These are phyloP conservation scores for Mortierella sp. DNA, from an alignment of 371 early-diverging fungal genomes.

Conservation along the genomic window DNA sequence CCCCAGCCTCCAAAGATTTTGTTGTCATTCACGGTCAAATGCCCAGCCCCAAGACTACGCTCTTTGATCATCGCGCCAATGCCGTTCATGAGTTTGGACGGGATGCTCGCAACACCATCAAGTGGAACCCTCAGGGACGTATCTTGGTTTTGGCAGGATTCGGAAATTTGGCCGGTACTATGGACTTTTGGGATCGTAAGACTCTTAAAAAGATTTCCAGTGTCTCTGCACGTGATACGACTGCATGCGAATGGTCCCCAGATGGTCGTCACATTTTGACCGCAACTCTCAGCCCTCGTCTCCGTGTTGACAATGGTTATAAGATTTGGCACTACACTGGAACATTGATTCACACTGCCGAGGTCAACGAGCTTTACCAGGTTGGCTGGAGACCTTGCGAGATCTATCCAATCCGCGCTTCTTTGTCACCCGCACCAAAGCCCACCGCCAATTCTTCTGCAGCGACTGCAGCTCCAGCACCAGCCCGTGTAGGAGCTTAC, in stretches of 20 bases:
- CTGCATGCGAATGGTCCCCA: constrained; percentile 92
- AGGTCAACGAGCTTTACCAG: constrained; percentile 90
- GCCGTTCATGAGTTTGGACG: constrained; percentile 88
- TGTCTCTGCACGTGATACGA: constrained; percentile 86
- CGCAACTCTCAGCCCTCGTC: constrained; percentile 91
- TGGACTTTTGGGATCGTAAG: constrained; percentile 94
- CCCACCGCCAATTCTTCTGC: constrained; percentile 56
- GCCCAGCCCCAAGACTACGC: constrained; percentile 83
- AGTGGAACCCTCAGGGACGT: constrained; percentile 92
- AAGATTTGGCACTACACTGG: constrained; percentile 97
- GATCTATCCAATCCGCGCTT: constrained; percentile 76
- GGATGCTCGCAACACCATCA: constrained; percentile 89
- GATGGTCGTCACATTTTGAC: constrained; percentile 94
- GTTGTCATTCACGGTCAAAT: constrained; percentile 92
- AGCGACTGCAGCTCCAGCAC: constrained; percentile 60
- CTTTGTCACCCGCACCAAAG: constrained; percentile 76
- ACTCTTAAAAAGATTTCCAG: constrained; percentile 83
- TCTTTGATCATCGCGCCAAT: constrained; percentile 92
- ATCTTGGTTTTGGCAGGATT: constrained; percentile 86
- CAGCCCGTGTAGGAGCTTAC: constrained; percentile 74
- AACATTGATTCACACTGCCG: constrained; percentile 79
- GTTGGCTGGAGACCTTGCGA: constrained; percentile 81
- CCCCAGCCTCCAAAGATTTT: constrained; percentile 95
- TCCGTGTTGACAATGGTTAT: constrained; percentile 98
- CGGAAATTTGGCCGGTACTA: constrained; percentile 94